Base-by-base conservation (phyloP, 2,329 filamentous ascomycete species). In the Aspergillus sp. region DNA sequence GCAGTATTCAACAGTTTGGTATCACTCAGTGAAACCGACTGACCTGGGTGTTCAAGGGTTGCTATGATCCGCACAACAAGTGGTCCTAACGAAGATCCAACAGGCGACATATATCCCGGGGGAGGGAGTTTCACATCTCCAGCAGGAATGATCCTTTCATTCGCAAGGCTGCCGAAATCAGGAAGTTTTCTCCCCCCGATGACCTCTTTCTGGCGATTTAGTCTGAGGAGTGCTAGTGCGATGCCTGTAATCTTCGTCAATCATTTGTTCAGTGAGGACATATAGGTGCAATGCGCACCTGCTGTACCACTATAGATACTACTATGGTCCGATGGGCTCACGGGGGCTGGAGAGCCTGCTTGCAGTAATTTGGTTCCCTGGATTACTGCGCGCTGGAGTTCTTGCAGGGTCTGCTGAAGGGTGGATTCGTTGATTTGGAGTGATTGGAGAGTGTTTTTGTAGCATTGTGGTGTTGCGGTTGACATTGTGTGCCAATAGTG, bases 1-100 rank as follows among this genome's bases (percentile, higher is more conserved):
- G 63, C 64, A 7, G 64, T 49, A 3, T 49, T 39, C 12, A 72
- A 54, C 13, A 51, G 53, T 7, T 41, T 45, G 7, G 68, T 56
- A 52, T 69, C 64, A 12, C 59, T 50, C 12, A 46, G 44, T 7
- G 19, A 7, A 58, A 50, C 10, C 68, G 47, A 5, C 32, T 53
- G 23, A 17, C 38, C n/a, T 63, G 41, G 15, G 12, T 39, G 7
- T 39, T 39, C 37, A 20, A 57, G 49, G 13, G 56, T 46, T 4
- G 41, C 49, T 20, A 60, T 9, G 30, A 59, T 48, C 15, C 58
- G 54, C 41, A 54, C 41, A 20, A 60, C 47, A 9, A 50, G 53
- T 12, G 67, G 69, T 1, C 59, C 61, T 10, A 66, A 45, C 1
- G 68, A 65, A 7, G 68, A 69, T 19, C 37, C 37, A 9, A 39